phyloP scores from a whole-genome alignment of 805 yeast genomes.

The Ogataea angusta region DNA sequence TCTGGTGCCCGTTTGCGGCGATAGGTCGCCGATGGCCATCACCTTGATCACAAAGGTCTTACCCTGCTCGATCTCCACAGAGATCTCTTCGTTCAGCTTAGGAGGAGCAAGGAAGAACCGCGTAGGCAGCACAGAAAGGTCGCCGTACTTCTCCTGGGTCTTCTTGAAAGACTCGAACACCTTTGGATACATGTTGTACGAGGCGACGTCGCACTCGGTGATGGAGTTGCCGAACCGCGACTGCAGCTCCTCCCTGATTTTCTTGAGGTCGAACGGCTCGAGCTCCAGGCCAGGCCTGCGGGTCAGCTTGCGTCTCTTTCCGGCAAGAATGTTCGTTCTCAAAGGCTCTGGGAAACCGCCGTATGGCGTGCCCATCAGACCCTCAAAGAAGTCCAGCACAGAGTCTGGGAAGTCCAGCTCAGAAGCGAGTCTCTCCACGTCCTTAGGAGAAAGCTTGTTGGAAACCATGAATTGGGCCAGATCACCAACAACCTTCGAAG shows the following conservation, averaged over 20 bases:
- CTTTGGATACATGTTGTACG: conserved; percentile 97
- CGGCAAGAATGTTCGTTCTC: conserved; percentile 84
- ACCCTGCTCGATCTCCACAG: conserved; percentile 91
- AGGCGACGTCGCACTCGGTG: conserved; percentile 86
- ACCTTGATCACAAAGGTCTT: conserved; percentile 86
- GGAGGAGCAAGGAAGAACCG: conserved; percentile 86
- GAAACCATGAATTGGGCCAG: conserved; percentile 99
- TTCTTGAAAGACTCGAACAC: conserved; percentile 87
- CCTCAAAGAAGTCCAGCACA: conserved; percentile 97
- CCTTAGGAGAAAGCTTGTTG: conserved; percentile 81
- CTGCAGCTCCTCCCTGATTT: conserved; percentile 68
- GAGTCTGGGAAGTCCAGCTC: conserved; percentile 98
- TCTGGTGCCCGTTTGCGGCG: conserved; percentile 81
- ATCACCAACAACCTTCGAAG: conserved; percentile 99
- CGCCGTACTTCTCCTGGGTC: conserved; percentile 77
- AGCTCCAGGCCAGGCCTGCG: conserved; percentile 90
- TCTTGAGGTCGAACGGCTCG: conserved; percentile 75
- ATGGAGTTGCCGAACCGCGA: conserved; percentile 73
- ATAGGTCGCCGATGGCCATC: conserved; percentile 88
- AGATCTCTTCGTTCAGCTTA: conserved; percentile 81
- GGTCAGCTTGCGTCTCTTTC: conserved; percentile 87
- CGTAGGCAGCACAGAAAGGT: conserved; percentile 91
- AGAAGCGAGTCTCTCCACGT: conserved; percentile 80
- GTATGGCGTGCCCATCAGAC: conserved; percentile 98
- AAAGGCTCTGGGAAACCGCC: conserved; percentile 99